Evolutionary conservation across 2,329 filamentous ascomycete species (phyloP), one percentile per base, ranked within the genome.

Genomic region (Domatiomyces catenatus): DNA sequence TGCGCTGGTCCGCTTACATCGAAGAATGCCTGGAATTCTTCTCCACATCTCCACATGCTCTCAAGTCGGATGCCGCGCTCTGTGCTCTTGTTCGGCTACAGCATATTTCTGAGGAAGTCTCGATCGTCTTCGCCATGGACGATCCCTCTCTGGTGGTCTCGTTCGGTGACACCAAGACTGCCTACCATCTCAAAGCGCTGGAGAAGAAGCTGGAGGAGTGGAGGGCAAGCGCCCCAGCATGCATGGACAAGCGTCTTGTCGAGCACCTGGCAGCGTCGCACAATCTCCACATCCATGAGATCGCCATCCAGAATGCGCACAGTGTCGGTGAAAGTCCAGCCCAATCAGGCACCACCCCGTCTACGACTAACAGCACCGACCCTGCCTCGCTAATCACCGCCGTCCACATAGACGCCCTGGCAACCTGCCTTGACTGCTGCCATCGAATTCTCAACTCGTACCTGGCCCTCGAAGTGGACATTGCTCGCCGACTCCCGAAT

Each of bases 211-310:
- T 87, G n/a, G 73, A 79, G 17, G 74, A 75, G 53, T 84, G 82
- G 67, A 69, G 68, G 46, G 69, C 67, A n/a, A 67, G 70, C 20
- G 69, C 81, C 32, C 42, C 50, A 48, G 46, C 48, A 46, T 15
- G 19, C 19, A 26, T 36, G 17, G 20, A 28, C 20, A 18, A 39
- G 8, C 36, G 56, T 50, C 44, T 26, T 0, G 69, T 86, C 42
- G 67, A 69, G 10, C 73, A 87, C 56, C 75, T 77, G 53, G 80
- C 84, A 57, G 71, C 81, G 56, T 74, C 81, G 1, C 62, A 84
- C 20, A 81, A 73, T 54, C 68, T 88, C 2, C 86, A 84, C 61
- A 80, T 88, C 68, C 81, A 89, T 62, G 85, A 89, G 64, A 76
- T 84, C 49, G 79, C 77, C 1, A 75, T 88, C 51, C 80, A 86